phyloP scores from a whole-genome alignment of 192 early-diverging fungal species.

The Coemansia sp. region DNA sequence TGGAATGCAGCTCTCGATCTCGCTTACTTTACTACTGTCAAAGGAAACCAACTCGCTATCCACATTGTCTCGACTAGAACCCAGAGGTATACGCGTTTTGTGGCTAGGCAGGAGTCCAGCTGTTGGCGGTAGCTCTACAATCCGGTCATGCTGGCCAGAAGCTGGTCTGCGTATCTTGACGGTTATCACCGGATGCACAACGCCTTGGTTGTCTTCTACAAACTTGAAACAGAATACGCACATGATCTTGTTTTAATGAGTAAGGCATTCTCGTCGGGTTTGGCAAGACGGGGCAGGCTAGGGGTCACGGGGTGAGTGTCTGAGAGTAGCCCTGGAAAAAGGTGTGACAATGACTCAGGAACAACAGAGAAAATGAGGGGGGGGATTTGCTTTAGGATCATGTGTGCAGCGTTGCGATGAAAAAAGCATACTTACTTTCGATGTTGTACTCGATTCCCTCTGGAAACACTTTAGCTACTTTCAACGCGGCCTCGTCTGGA shows the following conservation, averaged over 20 bases:
- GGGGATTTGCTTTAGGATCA: too few relatives aligned
- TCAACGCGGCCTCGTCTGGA: background rate
- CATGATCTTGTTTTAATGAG: background rate
- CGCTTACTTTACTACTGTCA: background rate
- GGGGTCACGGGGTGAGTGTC: too few relatives aligned
- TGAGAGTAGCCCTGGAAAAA: too few relatives aligned
- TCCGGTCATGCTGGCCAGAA: constrained; percentile 1
- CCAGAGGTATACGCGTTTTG: background rate
- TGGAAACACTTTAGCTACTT: background rate
- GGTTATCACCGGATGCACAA: constrained; percentile 49
- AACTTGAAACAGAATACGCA: background rate
- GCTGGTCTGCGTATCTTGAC: constrained; percentile 32
- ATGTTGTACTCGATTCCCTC: constrained; percentile 45
- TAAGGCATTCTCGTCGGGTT: background rate
- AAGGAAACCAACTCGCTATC: background rate
- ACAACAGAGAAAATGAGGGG: too few relatives aligned
- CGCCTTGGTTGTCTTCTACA: constrained; percentile 47
- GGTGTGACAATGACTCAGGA: too few relatives aligned
- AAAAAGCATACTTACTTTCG: constrained; percentile 33
- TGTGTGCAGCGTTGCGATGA: too few relatives aligned
- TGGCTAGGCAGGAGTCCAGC: background rate
- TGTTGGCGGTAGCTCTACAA: constrained; percentile 16
- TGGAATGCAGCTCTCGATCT: background rate
- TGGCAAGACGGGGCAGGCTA: background rate
- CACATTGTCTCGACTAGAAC: background rate